These are phyloP conservation scores for Lentithecium fluviatile DNA, from an alignment of 495 filamentous ascomycete genomes.

Conservation along the genomic window DNA sequence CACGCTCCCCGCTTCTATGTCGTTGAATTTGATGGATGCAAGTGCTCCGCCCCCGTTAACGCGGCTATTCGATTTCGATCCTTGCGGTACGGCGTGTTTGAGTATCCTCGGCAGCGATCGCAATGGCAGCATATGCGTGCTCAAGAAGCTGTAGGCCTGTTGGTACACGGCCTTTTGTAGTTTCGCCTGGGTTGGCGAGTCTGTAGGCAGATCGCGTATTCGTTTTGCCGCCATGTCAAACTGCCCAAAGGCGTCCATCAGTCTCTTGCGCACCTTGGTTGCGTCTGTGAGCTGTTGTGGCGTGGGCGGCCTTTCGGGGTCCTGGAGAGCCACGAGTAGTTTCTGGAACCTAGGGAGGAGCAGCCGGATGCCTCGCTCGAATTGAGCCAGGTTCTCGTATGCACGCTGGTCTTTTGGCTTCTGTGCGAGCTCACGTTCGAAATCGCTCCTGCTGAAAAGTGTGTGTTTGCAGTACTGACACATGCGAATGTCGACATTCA, in stretches of 20 bases:
- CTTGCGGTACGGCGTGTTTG: slow-evolving; percentile 62
- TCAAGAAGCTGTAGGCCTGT: slow-evolving; percentile 79
- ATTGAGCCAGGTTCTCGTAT: slow-evolving; percentile 85
- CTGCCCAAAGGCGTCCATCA: slow-evolving; percentile 87
- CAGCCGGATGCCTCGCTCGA: slow-evolving; percentile 81
- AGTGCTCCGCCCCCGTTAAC: slow-evolving; percentile 51
- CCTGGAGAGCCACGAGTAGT: slow-evolving; percentile 66
- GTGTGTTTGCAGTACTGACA: slow-evolving; percentile 85
- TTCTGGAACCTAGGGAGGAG: slow-evolving; percentile 86
- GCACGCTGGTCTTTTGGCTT: slow-evolving; percentile 75
- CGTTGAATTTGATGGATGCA: slow-evolving; percentile 60
- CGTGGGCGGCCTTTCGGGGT: slow-evolving; percentile 70
- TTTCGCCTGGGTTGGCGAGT: slow-evolving; percentile 68
- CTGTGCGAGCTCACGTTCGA: slow-evolving; percentile 63
- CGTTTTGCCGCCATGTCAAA: slow-evolving; percentile 83
- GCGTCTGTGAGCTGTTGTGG: slow-evolving; percentile 79
- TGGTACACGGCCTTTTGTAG: slow-evolving; percentile 85
- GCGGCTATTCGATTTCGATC: slow-evolving; percentile 42
- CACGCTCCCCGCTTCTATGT: slow-evolving; percentile 51
- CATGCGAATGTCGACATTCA: slow-evolving; percentile 81
- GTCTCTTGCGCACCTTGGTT: slow-evolving; percentile 81
- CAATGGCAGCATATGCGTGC: slow-evolving; percentile 87
- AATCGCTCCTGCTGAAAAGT: slow-evolving; percentile 82
- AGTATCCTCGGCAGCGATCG: slow-evolving; percentile 82
- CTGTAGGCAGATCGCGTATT: slow-evolving; percentile 72